Percentiles rank a stretch among this genome's conserved stretches.
These are phyloP conservation scores for Areca catechu DNA, from an alignment of 176 grass and related monocot species.

Conservation along the genomic window DNA sequence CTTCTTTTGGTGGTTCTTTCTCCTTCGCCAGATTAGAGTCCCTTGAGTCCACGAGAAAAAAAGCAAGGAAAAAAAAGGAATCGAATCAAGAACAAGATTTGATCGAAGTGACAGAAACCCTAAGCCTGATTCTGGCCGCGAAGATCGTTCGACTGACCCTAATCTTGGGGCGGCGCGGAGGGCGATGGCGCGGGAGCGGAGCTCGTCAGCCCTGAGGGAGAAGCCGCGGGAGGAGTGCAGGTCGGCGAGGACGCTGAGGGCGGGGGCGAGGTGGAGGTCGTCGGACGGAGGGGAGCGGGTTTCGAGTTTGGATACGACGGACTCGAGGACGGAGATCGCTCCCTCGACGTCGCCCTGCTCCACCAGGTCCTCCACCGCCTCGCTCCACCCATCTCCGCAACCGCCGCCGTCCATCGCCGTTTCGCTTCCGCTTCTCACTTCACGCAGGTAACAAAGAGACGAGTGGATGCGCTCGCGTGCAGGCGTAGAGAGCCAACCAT, in stretches of 20 bases:
- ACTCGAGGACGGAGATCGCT: conserved; percentile 66
- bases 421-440: not conserved
- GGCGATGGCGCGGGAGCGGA: conserved; percentile 56
- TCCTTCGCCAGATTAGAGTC: conserved; percentile 2
- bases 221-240: conserved; percentile 54
- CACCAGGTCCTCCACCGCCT: conserved; percentile 71
- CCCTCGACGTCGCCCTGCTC: conserved; percentile 53
- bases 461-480: too few species aligned
- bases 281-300: conserved; percentile 11
- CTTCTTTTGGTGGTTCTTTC: conserved; percentile 27
- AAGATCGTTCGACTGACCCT: conserved; percentile 26
- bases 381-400: conserved; percentile 39
- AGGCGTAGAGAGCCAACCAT: too few species aligned
- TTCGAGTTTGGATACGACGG: conserved; percentile 30
- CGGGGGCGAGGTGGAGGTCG: conserved; percentile 47
- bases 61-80: not conserved
- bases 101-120: not conserved
- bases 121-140: too few species aligned
- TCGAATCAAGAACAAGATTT: conserved; percentile 10
- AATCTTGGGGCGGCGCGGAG: conserved; percentile 21
- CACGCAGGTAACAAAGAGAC: too few species aligned
- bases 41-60: conserved; percentile 25
- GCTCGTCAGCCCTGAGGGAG: conserved; percentile 57
- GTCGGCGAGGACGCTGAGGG: conserved; percentile 63
- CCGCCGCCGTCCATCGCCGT: not conserved